A percentile compares a stretch with the other conserved stretches of the same genome.
These are phyloP conservation scores for Russula griseocarnosa DNA, from an alignment of 768 basidiomycete species.

Conservation along the genomic window DNA sequence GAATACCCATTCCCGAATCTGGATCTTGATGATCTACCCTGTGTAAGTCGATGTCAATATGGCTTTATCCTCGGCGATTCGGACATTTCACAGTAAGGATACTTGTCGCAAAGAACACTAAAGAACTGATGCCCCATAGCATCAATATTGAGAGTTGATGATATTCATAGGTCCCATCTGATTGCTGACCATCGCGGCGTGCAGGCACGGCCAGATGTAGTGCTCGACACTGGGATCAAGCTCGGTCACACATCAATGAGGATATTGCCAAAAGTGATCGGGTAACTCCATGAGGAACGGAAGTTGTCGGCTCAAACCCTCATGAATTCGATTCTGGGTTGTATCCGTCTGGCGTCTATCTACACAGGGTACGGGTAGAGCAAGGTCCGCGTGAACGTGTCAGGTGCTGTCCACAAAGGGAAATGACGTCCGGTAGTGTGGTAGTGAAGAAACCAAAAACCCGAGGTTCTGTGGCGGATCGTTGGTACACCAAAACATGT, in stretches of 20 bases:
- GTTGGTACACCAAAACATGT: slow-evolving; percentile 3
- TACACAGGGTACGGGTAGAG: slow-evolving; percentile 1
- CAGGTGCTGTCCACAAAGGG: slow-evolving; percentile 9
- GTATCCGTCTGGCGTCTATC: slow-evolving; percentile 13
- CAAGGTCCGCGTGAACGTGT: slow-evolving; percentile 15
- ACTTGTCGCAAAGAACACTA: background rate
- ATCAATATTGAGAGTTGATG: background rate
- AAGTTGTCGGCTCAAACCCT: background rate
- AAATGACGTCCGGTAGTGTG: background rate
- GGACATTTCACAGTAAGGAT: background rate
- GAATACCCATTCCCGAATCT: slow-evolving; percentile 5
- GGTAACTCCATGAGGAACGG: slow-evolving; percentile 12
- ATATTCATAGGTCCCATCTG: background rate
- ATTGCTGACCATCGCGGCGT: background rate
- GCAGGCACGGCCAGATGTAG: background rate
- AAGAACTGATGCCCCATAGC: background rate
- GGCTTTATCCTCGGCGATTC: slow-evolving; percentile 1
- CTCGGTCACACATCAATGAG: slow-evolving; percentile 10
- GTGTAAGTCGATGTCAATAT: background rate
- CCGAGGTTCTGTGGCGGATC: slow-evolving; percentile 7
- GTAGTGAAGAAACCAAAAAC: slow-evolving; percentile 14
- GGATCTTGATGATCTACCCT: slow-evolving; percentile 7
- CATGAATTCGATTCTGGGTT: slow-evolving; percentile 1
- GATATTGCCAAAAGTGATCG: background rate
- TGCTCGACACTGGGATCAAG: slow-evolving; percentile 5